These are phyloP conservation scores for Meredithiella fracta DNA, from an alignment of 2,329 filamentous ascomycete genomes.

Conservation along the genomic window DNA sequence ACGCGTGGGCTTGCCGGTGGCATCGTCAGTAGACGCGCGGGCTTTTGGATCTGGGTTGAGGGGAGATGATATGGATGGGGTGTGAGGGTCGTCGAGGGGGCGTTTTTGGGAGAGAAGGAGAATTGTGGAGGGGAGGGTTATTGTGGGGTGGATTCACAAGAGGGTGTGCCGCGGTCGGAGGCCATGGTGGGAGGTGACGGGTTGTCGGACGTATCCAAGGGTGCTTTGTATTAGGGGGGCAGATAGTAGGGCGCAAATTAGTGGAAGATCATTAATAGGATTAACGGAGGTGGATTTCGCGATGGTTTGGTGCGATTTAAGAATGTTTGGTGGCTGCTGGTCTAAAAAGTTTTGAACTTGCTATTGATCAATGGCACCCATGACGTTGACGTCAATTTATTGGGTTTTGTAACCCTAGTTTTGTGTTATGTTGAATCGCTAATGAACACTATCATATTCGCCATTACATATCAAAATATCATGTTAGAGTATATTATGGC, in stretches of 20 bases:
- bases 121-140: constrained; percentile 21
- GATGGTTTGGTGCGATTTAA: too few relatives aligned
- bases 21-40: constrained; percentile 34
- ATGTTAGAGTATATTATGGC: too few relatives aligned
- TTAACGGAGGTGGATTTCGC: too few relatives aligned
- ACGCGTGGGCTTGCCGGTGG: constrained; percentile 25
- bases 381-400: neutral
- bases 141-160: constrained; percentile 2
- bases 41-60: constrained; percentile 45
- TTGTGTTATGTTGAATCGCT: too few relatives aligned
- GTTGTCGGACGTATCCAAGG: neutral
- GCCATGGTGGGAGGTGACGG: neutral
- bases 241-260: neutral
- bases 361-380: neutral
- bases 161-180: neutral
- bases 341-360: neutral
- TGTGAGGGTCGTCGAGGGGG: constrained; percentile 50
- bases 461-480: too few relatives aligned
- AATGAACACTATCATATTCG: too few relatives aligned
- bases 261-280: too few relatives aligned
- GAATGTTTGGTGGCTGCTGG: neutral
- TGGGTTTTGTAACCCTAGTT: neutral
- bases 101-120: constrained; percentile 47
- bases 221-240: neutral
- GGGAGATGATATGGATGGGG: constrained; percentile 54